These are phyloP conservation scores for Daucus carota DNA, from an alignment of 129 eudicot genomes.

Conservation along the genomic window DH1_v3.0 NC_030388.2:21993001-21993500, in stretches of 20 bases:
- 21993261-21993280: conserved; percentile 9
- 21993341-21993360: conserved; percentile 32
- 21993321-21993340: conserved; percentile 34
- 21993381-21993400: conserved; percentile 35
- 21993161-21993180: conserved; percentile 26
- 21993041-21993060: conserved; percentile 24
- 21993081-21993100: conserved; percentile 14
- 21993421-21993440: conserved; percentile 47
- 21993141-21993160: conserved; percentile 22
- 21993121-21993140: conserved; percentile 31
- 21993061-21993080: conserved; percentile 25
- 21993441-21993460: conserved; percentile 40
- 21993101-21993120: neutral
- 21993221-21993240: conserved; percentile 19
- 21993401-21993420: conserved; percentile 60
- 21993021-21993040: conserved; percentile 52
- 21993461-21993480: conserved; percentile 70
- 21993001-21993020: conserved; percentile 42
- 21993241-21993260: conserved; percentile 23
- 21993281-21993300: conserved; percentile 33
- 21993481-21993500: conserved; percentile 25
- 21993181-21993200: neutral
- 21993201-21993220: conserved; percentile 39
- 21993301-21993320: conserved; percentile 34
- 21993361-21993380: conserved; percentile 30